phyloP scores from a whole-genome alignment of 345 rosid species.

The Moricandia arvensis region DNA sequence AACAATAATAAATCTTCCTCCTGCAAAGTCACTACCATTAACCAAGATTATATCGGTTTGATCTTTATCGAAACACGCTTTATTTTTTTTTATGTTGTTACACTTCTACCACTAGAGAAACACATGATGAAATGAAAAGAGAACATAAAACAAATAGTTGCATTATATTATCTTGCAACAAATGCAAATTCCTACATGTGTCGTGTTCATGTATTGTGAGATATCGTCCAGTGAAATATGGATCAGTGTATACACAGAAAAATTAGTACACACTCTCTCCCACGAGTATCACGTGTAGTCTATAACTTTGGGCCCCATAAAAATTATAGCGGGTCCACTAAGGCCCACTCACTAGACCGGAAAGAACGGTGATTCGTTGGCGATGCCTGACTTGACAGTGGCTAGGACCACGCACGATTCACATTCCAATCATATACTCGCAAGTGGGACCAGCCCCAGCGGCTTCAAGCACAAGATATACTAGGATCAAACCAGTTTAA shows the following conservation, averaged over 20 bases:
- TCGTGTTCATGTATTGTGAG: neutral
- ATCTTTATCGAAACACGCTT: neutral
- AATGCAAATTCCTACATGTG: neutral
- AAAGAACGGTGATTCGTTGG: slow-evolving; percentile 35
- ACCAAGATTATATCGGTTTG: neutral
- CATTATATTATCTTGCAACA: neutral
- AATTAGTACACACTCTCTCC: neutral
- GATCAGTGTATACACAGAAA: slow-evolving; percentile 13
- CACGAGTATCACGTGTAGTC: slow-evolving; percentile 35
- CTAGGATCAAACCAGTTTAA: slow-evolving; percentile 10
- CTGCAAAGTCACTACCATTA: neutral
- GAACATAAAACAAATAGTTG: neutral
- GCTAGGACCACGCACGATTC: slow-evolving; percentile 40
- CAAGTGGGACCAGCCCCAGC: slow-evolving; percentile 28
- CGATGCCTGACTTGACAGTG: slow-evolving; percentile 37
- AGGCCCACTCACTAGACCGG: slow-evolving; percentile 23
- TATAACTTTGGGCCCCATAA: slow-evolving; percentile 6
- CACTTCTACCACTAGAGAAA: neutral
- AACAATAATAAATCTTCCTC: neutral
- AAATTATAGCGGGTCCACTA: slow-evolving; percentile 14
- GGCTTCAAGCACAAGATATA: slow-evolving; percentile 33
- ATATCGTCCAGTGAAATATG: slow-evolving; percentile 1
- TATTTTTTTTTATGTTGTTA: neutral
- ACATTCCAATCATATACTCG: slow-evolving; percentile 29
- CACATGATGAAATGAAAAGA: neutral